A percentile compares a stretch with the other conserved stretches of the same genome.
Evolutionary conservation across 805 yeast genomes (phyloP).

Genomic region (Metschnikowia koreensis): DNA sequence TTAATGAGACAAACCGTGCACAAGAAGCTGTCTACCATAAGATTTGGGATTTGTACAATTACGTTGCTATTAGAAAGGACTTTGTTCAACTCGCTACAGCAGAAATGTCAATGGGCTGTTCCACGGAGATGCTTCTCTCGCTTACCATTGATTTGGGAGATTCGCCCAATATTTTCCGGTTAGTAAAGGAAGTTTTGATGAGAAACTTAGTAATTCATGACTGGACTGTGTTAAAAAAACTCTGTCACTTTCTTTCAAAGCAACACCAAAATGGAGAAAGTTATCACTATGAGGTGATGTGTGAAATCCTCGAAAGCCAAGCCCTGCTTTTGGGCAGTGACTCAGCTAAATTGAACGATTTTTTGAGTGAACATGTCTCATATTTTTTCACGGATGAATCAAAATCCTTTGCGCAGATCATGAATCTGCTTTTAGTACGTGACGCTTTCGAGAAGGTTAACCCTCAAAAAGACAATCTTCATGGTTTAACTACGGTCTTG

Average conservation of each 20-base stretch:
- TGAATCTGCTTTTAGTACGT: conserved; percentile 31
- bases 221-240: conserved; percentile 27
- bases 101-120: conserved; percentile 1
- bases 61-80: conserved; percentile 37
- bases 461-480: conserved; percentile 30
- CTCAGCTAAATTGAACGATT: conserved; percentile 26
- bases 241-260: conserved; percentile 29
- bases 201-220: conserved; percentile 31
- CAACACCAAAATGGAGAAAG: conserved; percentile 24
- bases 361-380: conserved; percentile 28
- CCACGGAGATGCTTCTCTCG: conserved; percentile 33
- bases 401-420: conserved; percentile 7
- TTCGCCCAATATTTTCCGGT: conserved; percentile 31
- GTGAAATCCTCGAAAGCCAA: conserved; percentile 37
- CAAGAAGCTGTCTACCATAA: conserved; percentile 17
- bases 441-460: conserved; percentile 26
- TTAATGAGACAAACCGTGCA: conserved; percentile 7
- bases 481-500: conserved; percentile 23
- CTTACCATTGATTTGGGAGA: conserved; percentile 35
- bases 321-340: conserved; percentile 22
- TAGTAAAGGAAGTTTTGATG: conserved; percentile 35
- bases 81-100: neutral
- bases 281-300: conserved; percentile 31
- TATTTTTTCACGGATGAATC: conserved; percentile 20
- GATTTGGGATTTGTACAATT: conserved; percentile 34